Conservation (phyloP, 345 rosid genomes). For the Euphorbia peplus region DNA sequence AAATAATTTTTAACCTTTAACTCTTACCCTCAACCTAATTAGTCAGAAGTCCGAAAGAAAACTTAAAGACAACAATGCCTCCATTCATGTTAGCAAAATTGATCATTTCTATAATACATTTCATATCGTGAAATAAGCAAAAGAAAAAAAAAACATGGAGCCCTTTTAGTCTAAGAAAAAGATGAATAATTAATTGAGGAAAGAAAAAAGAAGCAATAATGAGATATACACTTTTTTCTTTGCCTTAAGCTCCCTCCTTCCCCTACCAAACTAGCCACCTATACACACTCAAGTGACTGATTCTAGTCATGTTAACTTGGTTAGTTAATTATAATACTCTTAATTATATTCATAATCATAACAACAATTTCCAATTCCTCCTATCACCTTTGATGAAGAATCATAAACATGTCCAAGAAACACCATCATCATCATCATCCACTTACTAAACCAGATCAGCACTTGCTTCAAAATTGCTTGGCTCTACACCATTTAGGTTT, state of each 20-base stretch:
- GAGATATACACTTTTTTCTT: constrained; percentile 32
- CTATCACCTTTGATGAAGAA: constrained; percentile 4
- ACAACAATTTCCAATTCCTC: constrained; percentile 20
- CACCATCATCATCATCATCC: constrained; percentile 10
- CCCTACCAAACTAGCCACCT: constrained; percentile 11
- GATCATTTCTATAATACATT: too few relatives aligned
- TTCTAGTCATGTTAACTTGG: constrained; percentile 26
- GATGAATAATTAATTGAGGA: not conserved
- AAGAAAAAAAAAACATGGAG: too few relatives aligned
- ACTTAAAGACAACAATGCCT: too few relatives aligned
- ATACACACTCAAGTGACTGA: constrained; percentile 36
- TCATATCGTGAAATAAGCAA: too few relatives aligned
- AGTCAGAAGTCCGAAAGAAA: too few relatives aligned
- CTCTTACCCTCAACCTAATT: too few relatives aligned
- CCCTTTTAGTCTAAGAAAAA: too few relatives aligned
- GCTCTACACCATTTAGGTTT: not conserved
- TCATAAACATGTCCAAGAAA: constrained; percentile 5
- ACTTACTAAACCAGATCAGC: constrained; percentile 27
- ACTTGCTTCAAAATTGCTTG: constrained; percentile 39
- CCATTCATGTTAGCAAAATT: too few relatives aligned
- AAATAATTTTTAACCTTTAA: too few relatives aligned
- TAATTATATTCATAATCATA: too few relatives aligned
- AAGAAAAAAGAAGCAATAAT: not conserved
- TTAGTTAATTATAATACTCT: constrained; percentile 12
- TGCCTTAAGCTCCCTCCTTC: not conserved